Evolutionary conservation across 345 rosid genomes (phyloP), one percentile per base, ranked within the genome.

Genomic region (Acer campestre): DNA sequence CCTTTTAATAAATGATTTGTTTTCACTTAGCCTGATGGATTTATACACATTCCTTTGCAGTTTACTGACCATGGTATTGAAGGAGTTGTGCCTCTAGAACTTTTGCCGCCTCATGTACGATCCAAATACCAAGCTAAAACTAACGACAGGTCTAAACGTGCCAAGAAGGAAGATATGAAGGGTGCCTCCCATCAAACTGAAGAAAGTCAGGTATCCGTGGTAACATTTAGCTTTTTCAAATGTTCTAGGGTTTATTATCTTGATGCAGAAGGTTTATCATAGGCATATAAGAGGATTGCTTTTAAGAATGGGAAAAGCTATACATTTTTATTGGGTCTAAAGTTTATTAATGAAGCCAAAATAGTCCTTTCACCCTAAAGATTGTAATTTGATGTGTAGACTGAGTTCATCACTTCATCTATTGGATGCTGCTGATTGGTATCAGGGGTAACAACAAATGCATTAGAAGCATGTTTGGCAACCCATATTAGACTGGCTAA

Each of bases 61-160:
- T 96, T 96, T 80, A 91, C 97, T 18, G 98, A 96, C 71, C 86
- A 84, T 73, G 98, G 99, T 42, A 90, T 96, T 66, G 99, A 94
- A 86, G 99, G 98, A 77, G 97, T 96, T 77, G 98, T 96, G 76
- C 98, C 97, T 58, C 82, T 90, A 66, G 99, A 96, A 75, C 91
- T 96, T 68, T 86, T 96, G 84, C 90, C 97, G 2, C 80, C 89
- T 13, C 88, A 91, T 65, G 95, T 89, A 49, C 91, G 91, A 61
- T 87, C 98, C 61, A 92, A 92, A 85, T 94, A 88, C 80, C 95
- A 92, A 84, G 90, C 93, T 77, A 94, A 94, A 82, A 90, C 94
- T n/a, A 91, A 76, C 71, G 99, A 96, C 44, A 90, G 88, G 73
- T 85, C 97, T 17, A 92, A 94, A 81, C 98, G 98, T 66, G 97